phyloP scores from a whole-genome alignment of 148 eudicot species.

The Drosera capensis region DNA sequence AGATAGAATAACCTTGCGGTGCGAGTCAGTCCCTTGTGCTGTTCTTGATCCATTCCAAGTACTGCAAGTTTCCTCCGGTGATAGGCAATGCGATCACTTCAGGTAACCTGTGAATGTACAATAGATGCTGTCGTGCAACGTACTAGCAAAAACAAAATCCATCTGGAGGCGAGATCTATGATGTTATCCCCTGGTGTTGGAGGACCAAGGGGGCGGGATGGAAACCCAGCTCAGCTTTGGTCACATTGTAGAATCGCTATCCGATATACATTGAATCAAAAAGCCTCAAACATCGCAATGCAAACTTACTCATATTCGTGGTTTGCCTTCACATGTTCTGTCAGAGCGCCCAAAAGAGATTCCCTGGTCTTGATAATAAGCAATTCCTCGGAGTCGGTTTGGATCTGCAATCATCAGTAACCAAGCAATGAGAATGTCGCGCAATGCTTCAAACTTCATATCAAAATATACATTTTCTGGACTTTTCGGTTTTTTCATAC shows the following conservation, averaged over 20 bases:
- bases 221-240: no score
- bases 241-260: no score
- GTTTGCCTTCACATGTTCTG: constrained; percentile 83
- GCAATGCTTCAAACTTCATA: neutral
- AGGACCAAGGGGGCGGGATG: no score
- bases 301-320: constrained; percentile 93
- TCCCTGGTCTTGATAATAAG: constrained; percentile 96
- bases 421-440: neutral
- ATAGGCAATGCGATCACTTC: constrained; percentile 93
- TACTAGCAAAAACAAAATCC: no score
- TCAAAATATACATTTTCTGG: neutral
- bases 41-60: constrained; percentile 85
- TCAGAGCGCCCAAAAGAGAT: constrained; percentile 70
- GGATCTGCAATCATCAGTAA: constrained; percentile 37
- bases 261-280: no score
- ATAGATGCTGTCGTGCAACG: neutral
- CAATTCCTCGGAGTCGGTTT: constrained; percentile 87
- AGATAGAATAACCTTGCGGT: neutral
- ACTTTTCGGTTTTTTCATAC: no score
- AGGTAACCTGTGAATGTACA: constrained; percentile 45
- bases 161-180: no score
- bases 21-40: constrained; percentile 54
- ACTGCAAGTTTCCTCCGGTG: constrained; percentile 58
- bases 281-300: no score
- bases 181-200: no score